Conservation (phyloP, 2,329 filamentous ascomycete genomes). For the Orbilia ellipsospora region DNA sequence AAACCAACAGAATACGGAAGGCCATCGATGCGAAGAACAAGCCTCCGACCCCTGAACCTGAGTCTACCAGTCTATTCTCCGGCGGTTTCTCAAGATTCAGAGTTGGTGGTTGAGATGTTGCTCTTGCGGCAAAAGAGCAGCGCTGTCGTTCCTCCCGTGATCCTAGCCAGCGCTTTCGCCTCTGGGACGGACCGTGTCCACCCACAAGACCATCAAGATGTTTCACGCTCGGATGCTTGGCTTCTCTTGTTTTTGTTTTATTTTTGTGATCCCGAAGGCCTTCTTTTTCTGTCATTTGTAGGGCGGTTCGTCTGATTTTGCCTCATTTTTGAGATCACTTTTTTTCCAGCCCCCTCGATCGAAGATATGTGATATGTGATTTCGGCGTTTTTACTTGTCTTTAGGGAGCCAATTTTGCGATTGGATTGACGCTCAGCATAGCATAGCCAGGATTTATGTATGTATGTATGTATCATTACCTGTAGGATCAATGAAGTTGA, state of each 20-base stretch:
- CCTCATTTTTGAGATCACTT: neutral
- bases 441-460: no score
- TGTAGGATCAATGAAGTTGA: no score
- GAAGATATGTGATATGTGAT: conserved; percentile 22
- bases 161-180: conserved; percentile 21
- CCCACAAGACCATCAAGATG: conserved; percentile 47
- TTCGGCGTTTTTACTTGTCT: conserved; percentile 25
- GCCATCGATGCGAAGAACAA: conserved; percentile 39
- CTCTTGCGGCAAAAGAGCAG: neutral
- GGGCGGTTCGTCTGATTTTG: conserved; percentile 28
- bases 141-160: conserved; percentile 6
- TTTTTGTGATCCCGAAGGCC: neutral
- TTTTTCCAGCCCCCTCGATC: neutral
- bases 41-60: conserved; percentile 36
- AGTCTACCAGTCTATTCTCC: conserved; percentile 33
- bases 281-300: conserved; percentile 29
- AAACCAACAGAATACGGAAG: conserved; percentile 41
- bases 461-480: no score
- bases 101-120: conserved; percentile 8
- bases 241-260: conserved; percentile 19
- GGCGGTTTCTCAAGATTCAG: conserved; percentile 51
- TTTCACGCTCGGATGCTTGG: conserved; percentile 53
- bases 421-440: conserved; percentile 24
- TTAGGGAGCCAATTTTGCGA: conserved; percentile 38
- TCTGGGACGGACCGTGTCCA: conserved; percentile 55